Evolutionary conservation across 257 asterid genomes (phyloP).

Genomic region (Leptodermis oblonga): DNA sequence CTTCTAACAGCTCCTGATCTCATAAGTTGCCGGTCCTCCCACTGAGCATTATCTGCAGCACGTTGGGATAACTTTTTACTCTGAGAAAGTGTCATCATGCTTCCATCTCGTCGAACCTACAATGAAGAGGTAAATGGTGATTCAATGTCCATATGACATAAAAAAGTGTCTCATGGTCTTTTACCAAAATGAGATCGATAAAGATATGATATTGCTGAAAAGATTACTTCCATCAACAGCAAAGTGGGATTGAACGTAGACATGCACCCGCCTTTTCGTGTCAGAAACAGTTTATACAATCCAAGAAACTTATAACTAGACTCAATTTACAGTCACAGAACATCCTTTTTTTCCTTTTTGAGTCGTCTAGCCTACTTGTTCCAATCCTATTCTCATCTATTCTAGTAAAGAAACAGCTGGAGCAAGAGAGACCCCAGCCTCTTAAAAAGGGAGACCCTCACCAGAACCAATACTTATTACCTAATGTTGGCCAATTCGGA

Average conservation of each 20-base stretch:
- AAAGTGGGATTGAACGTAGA: background rate
- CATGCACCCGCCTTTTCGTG: background rate
- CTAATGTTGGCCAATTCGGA: background rate
- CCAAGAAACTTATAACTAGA: too few relatives aligned
- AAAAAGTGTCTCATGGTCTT: background rate
- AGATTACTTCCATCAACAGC: background rate
- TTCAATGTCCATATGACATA: background rate
- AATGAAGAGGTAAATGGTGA: background rate
- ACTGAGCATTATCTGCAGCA: constrained; percentile 98
- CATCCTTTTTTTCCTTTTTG: background rate
- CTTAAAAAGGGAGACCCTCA: background rate
- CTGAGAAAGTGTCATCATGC: constrained; percentile 92
- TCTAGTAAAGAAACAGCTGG: background rate
- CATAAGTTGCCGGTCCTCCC: constrained; percentile 98
- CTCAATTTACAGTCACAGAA: background rate
- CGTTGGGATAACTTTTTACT: constrained; percentile 91
- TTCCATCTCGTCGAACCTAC: constrained; percentile 91
- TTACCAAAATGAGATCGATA: background rate
- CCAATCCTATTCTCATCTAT: background rate
- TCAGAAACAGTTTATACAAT: too few relatives aligned
- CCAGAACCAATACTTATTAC: background rate
- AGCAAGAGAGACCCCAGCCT: background rate
- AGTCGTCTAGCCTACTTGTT: background rate
- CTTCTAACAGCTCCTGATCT: constrained; percentile 98
- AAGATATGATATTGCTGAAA: background rate